phyloP scores from a whole-genome alignment of 2,329 filamentous ascomycete species.

The Curvularia hawaiiensis region DNA sequence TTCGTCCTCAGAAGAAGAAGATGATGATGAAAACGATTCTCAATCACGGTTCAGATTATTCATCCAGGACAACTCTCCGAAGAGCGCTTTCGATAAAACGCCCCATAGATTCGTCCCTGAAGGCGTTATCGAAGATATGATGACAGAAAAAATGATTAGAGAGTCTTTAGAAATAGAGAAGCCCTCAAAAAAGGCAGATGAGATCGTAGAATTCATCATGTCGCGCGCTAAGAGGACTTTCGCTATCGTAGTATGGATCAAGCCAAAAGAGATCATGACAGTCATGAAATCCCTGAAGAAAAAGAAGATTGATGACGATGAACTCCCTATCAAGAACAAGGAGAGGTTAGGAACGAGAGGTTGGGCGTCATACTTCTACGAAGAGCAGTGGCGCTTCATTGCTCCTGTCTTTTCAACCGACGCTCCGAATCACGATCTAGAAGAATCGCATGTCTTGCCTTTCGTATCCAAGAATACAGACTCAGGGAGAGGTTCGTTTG shows the following conservation, averaged over 20 bases:
- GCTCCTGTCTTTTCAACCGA: conserved; percentile 2
- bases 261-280: not conserved
- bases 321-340: not conserved
- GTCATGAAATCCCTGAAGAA: not conserved
- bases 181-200: not conserved
- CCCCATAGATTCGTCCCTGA: not conserved
- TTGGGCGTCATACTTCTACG: not conserved
- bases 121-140: not conserved
- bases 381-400: not conserved
- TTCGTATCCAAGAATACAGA: not conserved
- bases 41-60: not conserved
- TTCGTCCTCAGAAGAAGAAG: not conserved
- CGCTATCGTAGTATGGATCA: not conserved
- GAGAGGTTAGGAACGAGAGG: not conserved
- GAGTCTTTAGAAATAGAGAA: not conserved
- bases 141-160: not conserved
- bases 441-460: conserved; percentile 2
- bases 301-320: not conserved
- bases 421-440: not conserved
- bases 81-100: conserved; percentile 1
- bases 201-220: not conserved
- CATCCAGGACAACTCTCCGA: not conserved
- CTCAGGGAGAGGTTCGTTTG: conserved; percentile 11
- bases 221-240: not conserved
- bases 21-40: not conserved